Conservation (phyloP, 176 grass and related monocot genomes). For the Urochloa ruziziensis region DNA sequence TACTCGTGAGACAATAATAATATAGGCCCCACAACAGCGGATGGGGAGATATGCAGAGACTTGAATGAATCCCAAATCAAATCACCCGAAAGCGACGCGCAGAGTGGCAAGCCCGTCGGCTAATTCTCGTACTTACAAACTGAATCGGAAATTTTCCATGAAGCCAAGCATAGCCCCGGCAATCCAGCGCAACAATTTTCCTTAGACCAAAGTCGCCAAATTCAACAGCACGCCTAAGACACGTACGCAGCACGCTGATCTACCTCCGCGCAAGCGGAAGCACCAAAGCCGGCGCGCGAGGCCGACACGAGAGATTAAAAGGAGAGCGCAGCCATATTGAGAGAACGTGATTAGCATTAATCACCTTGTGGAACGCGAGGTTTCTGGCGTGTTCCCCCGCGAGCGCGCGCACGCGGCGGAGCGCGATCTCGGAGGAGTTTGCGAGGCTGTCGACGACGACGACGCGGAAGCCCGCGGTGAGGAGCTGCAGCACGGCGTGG, state of each 20-base stretch:
- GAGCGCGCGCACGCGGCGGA: slow-evolving; percentile 64
- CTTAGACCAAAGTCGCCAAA: background rate
- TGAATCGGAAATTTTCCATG: background rate
- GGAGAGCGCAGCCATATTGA: background rate
- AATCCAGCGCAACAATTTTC: background rate
- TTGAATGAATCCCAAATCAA: background rate
- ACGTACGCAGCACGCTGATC: background rate
- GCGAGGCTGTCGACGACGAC: slow-evolving; percentile 76
- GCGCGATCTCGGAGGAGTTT: slow-evolving; percentile 75
- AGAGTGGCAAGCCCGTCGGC: background rate
- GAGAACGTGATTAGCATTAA: background rate
- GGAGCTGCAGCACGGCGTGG: slow-evolving; percentile 89
- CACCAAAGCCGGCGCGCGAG: background rate
- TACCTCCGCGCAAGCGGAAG: background rate
- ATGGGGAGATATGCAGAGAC: background rate
- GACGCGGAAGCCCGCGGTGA: slow-evolving; percentile 60
- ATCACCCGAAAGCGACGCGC: background rate
- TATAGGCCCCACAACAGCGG: background rate
- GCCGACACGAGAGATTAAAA: background rate
- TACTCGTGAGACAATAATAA: background rate
- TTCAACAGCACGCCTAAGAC: background rate
- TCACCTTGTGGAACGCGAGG: slow-evolving; percentile 74
- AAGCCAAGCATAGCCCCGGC: background rate
- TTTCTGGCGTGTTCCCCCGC: slow-evolving; percentile 53
- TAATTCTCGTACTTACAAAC: background rate